phyloP scores from a whole-genome alignment of 176 grass and related monocot genomes.

The Saccharum officinarum region DNA sequence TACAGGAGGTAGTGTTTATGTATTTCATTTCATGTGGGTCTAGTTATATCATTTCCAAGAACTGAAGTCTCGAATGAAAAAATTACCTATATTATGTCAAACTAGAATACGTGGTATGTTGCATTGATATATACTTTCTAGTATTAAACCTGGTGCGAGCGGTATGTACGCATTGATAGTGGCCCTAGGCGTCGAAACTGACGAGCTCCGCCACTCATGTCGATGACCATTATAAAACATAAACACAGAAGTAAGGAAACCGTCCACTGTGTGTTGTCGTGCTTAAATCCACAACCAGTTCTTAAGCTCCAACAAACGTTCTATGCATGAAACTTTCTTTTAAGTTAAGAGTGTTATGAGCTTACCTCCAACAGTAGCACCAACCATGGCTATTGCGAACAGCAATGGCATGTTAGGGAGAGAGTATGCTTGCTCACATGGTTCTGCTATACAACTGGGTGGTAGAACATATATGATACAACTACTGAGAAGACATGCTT shows the following conservation, averaged over 20 bases:
- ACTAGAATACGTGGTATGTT: no score
- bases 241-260: not conserved
- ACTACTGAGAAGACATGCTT: constrained; percentile 46
- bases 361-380: constrained; percentile 97
- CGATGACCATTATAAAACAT: not conserved
- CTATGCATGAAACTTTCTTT: not conserved
- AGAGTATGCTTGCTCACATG: constrained; percentile 71
- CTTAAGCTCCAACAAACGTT: not conserved
- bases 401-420: constrained; percentile 87
- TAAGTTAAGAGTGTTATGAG: not conserved
- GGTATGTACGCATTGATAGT: no score
- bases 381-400: constrained; percentile 91
- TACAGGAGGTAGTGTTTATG: no score
- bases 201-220: no score
- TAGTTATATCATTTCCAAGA: no score
- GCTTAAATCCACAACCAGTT: not conserved
- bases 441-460: constrained; percentile 63
- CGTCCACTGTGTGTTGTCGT: not conserved
- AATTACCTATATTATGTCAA: no score
- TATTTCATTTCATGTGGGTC: no score
- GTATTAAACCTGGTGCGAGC: no score
- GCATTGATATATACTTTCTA: no score
- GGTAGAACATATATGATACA: constrained; percentile 43
- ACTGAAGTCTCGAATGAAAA: no score
- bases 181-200: no score